Base-by-base conservation (phyloP, 768 basidiomycete genomes). In the Calocybe indica region DNA sequence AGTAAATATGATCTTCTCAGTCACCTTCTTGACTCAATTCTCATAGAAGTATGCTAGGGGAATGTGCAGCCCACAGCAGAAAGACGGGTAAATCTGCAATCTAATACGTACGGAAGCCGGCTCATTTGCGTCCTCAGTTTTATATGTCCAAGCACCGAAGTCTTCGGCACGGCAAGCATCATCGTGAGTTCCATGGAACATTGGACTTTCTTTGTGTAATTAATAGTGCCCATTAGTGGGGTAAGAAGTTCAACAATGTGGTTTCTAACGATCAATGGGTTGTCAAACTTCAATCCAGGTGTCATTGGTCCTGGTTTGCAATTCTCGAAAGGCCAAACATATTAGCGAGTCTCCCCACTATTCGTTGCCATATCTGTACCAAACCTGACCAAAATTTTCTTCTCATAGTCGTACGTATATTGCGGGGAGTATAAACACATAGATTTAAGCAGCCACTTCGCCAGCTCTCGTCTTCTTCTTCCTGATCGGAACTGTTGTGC, bases 401-500 rank as follows among this genome's bases (percentile, higher is more conserved):
- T 15, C 32, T n/a, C 36, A 32, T 30, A 64, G 63, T 49, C 57
- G 63, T 58, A 35, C 40, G 46, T 22, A 22, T 22, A 22, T 22
- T 22, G 22, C 22, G 22, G 22, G 22, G 3, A 11, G 12, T 31
- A 12, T 11, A 22, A 22, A 22, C 1, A 22, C 22, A 22, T 22
- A 22, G 22, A 22, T 22, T 22, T 22, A 22, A 22, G 4, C 22
- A 22, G 4, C 4, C 4, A 22, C 22, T 4, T 22, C 22, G 22
- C 22, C 15, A 78, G 82, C 73, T 5, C 65, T 90, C 13, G 60
- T 77, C n/a, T 81, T 79, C 49, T 89, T 88, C 67, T 91, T 92
- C 70, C 64, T 87, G 42, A 69, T 85, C 37, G 89, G 90, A 29
- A 80, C 84, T 7, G 54, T 79, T 10, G 75, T 79, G 31, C 88